Evolutionary conservation across 768 basidiomycete species (phyloP).

Genomic region (Clitopilus passeckerianus): DNA sequence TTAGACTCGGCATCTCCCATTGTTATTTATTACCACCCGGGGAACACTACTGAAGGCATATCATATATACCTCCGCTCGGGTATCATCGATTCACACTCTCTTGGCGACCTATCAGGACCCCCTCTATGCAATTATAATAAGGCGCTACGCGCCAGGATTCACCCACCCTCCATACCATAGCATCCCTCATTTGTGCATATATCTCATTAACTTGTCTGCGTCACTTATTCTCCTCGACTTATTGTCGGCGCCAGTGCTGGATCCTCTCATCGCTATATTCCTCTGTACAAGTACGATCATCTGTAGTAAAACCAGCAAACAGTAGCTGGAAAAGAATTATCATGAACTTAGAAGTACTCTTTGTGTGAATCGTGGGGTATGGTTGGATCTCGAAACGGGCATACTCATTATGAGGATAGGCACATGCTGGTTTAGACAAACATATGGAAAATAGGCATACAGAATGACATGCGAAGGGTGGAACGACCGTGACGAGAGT

Average conservation of each 20-base stretch:
- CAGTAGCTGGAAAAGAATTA: background rate
- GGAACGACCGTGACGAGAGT: background rate
- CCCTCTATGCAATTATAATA: background rate
- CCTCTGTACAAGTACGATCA: background rate
- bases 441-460: background rate
- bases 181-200: background rate
- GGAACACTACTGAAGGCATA: slow-evolving; percentile 1
- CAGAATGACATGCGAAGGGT: background rate
- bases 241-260: background rate
- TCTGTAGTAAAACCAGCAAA: background rate
- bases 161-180: background rate
- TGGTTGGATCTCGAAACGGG: background rate
- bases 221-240: background rate
- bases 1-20: background rate
- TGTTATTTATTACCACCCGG: slow-evolving; percentile 6
- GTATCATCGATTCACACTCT: background rate
- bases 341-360: background rate
- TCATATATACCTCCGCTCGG: slow-evolving; percentile 1
- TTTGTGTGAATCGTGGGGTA: background rate
- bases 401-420: background rate
- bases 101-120: background rate
- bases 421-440: background rate
- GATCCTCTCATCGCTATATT: background rate
- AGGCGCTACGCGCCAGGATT: background rate
- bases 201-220: background rate